phyloP scores from a whole-genome alignment of 2,329 filamentous ascomycete species.

The Fonsecaea multimorphosa region DNA sequence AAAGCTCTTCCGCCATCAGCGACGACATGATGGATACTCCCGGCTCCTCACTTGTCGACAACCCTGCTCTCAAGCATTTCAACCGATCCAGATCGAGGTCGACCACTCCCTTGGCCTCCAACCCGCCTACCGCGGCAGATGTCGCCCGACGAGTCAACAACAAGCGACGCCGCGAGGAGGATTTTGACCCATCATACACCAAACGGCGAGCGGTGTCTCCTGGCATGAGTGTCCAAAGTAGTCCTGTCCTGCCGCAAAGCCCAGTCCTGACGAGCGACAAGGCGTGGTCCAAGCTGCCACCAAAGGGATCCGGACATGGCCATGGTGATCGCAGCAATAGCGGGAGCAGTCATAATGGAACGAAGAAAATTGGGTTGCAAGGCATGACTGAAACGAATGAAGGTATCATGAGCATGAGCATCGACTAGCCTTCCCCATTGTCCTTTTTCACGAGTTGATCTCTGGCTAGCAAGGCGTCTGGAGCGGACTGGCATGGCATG shows the following conservation, averaged over 20 bases:
- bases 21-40: slow-evolving; percentile 49
- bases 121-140: slow-evolving; percentile 67
- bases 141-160: slow-evolving; percentile 77
- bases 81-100: slow-evolving; percentile 46
- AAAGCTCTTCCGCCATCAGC: slow-evolving; percentile 54
- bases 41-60: slow-evolving; percentile 41
- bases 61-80: slow-evolving; percentile 39
- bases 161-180: slow-evolving; percentile 87
- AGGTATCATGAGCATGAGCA: slow-evolving; percentile 95
- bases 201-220: slow-evolving; percentile 92
- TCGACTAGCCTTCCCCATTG: slow-evolving; percentile 66
- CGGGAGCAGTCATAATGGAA: slow-evolving; percentile 51
- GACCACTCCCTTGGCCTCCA: slow-evolving; percentile 49
- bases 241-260: slow-evolving; percentile 80
- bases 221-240: slow-evolving; percentile 88
- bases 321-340: slow-evolving; percentile 57
- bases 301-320: slow-evolving; percentile 64
- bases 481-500: slow-evolving; percentile 5
- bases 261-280: slow-evolving; percentile 72
- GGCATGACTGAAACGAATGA: slow-evolving; percentile 97
- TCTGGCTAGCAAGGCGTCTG: slow-evolving; percentile 22
- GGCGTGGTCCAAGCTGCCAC: slow-evolving; percentile 71
- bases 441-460: background rate
- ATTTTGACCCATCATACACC: slow-evolving; percentile 81
- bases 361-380: slow-evolving; percentile 74